A percentile compares a stretch with the other conserved stretches of the same genome.
Conservation (phyloP, 2,329 filamentous ascomycete genomes). For the Hypoxylon rubiginosum region DNA sequence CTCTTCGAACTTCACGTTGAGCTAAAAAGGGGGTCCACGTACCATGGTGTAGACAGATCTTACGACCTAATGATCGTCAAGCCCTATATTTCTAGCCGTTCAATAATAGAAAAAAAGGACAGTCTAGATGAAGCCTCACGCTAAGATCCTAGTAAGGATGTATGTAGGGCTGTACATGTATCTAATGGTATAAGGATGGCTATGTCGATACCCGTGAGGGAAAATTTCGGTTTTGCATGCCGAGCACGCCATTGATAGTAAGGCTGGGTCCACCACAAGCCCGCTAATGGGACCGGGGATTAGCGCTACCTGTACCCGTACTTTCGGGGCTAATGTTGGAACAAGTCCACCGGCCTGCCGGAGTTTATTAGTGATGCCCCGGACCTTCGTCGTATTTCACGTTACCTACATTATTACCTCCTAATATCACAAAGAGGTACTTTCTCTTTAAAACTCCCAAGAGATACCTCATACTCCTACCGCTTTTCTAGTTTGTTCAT, state of each 20-base stretch:
- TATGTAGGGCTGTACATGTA: too few relatives aligned
- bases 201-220: slow-evolving; percentile 13
- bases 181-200: not conserved
- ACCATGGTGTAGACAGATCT: slow-evolving; percentile 30
- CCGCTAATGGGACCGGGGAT: slow-evolving; percentile 21
- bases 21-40: not conserved
- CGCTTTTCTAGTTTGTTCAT: too few relatives aligned
- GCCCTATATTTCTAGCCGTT: not conserved
- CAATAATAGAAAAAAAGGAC: not conserved
- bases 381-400: not conserved
- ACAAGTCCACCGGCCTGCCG: not conserved
- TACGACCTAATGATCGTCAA: not conserved
- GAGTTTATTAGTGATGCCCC: not conserved
- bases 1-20: not conserved
- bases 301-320: slow-evolving; percentile 26
- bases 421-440: too few relatives aligned
- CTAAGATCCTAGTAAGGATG: not conserved
- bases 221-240: slow-evolving; percentile 28
- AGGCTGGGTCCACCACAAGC: slow-evolving; percentile 20
- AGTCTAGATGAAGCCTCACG: not conserved
- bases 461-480: too few relatives aligned
- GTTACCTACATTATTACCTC: not conserved
- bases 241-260: slow-evolving; percentile 35
- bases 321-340: not conserved
- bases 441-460: too few relatives aligned